Evolutionary conservation across 805 yeast genomes (phyloP).

Genomic region (Starmerella vitae): DNA sequence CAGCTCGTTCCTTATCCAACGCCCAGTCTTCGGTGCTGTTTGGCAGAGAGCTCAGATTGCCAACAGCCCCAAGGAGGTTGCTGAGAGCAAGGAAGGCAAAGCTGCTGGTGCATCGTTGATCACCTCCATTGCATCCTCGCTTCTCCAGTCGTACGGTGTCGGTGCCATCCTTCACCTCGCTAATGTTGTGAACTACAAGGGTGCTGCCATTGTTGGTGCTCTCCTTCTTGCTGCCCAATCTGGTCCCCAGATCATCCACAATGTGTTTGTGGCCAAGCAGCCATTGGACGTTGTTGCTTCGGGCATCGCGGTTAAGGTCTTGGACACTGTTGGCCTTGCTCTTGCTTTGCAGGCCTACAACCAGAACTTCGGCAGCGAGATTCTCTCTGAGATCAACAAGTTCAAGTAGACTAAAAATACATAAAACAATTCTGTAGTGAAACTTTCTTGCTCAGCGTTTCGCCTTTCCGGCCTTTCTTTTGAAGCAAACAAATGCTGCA

Average conservation of each 20-base stretch:
- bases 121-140: constrained; percentile 28
- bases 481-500: neutral
- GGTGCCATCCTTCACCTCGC: constrained; percentile 30
- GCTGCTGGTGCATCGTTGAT: constrained; percentile 28
- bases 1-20: constrained; percentile 26
- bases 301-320: constrained; percentile 24
- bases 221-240: constrained; percentile 29
- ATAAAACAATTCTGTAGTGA: neutral
- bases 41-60: constrained; percentile 27
- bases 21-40: constrained; percentile 32
- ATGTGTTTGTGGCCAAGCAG: constrained; percentile 27
- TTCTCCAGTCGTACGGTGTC: constrained; percentile 32
- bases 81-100: constrained; percentile 29
- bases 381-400: neutral
- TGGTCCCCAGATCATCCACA: constrained; percentile 27
- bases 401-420: neutral
- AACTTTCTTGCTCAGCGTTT: neutral
- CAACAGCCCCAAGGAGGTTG: constrained; percentile 26
- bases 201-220: constrained; percentile 30
- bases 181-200: constrained; percentile 29
- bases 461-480: too few species aligned
- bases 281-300: constrained; percentile 28
- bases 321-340: constrained; percentile 33
- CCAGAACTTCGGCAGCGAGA: constrained; percentile 4
- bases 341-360: constrained; percentile 23